Conservation (phyloP, 2,329 filamentous ascomycete genomes). For the Xylaria sp. region DNA sequence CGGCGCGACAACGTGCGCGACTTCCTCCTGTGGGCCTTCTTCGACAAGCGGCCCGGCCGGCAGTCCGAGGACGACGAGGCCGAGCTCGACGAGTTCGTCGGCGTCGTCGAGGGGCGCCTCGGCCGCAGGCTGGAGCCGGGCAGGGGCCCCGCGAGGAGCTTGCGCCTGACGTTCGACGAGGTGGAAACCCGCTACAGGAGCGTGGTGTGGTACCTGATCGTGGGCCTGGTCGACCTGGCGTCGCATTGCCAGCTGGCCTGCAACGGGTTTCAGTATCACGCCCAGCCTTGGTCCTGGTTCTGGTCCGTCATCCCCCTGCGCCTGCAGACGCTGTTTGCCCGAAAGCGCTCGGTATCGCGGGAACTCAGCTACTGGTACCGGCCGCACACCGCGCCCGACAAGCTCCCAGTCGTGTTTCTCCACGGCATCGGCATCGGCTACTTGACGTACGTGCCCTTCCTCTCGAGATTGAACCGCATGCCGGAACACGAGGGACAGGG, state of each 20-base stretch:
- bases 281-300: constrained; percentile 42
- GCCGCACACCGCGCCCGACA: constrained; percentile 59
- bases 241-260: constrained; percentile 49
- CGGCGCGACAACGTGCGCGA: constrained; percentile 68
- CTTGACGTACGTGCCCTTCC: constrained; percentile 61
- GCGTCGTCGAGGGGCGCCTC: constrained; percentile 56
- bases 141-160: constrained; percentile 55
- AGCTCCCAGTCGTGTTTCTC: constrained; percentile 66
- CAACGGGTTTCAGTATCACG: constrained; percentile 56
- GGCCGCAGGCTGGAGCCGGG: constrained; percentile 56
- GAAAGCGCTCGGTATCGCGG: constrained; percentile 50
- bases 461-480: constrained; percentile 51
- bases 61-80: constrained; percentile 38
- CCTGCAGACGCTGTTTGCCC: constrained; percentile 50
- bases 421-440: constrained; percentile 74
- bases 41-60: constrained; percentile 46
- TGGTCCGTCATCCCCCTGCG: constrained; percentile 61
- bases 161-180: constrained; percentile 68
- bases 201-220: constrained; percentile 64
- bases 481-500: constrained; percentile 45
- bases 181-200: constrained; percentile 64
- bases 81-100: constrained; percentile 52
- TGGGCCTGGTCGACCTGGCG: constrained; percentile 57
- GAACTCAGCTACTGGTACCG: constrained; percentile 67
- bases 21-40: constrained; percentile 70